Base-by-base conservation (phyloP, 2,329 filamentous ascomycete species). In the Sarocladium oryzae region DNA sequence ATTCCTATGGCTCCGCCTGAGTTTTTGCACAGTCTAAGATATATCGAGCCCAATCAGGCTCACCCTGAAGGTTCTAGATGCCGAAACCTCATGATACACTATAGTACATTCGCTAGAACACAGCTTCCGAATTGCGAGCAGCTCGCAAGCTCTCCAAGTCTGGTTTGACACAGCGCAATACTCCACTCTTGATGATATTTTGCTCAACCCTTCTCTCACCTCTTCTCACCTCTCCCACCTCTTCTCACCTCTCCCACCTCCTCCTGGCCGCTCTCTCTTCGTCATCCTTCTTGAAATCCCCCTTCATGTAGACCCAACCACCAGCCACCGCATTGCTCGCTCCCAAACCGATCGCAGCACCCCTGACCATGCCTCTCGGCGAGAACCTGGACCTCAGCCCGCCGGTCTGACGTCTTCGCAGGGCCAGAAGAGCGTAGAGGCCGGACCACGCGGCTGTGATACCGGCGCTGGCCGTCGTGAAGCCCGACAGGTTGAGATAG, bases 401-500 rank as follows among this genome's bases (percentile, higher is more conserved):
- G 9, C 33, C 43, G 2, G 63, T 55, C 57, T 71, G 70, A 18
- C 75, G 66, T 38, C 72, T 65, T 3, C 79, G 74, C 54, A 79
- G 63, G 1, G 79, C 77, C 48, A 82, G 66, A 33, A 82, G 65
- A 3, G 75, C 73, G 62, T 83, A 83, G 15, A 81, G 68, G 26
- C 78, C 79, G 40, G 75, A 79, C 67, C 76, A 77, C 15, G 79
- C 77, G 50, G 76, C 76, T 0, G 75, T 72, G 52, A 82, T 66
- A 49, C 77, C 79, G 2, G 78, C 79, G 52, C 72, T 72, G 60
- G 79, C 78, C 49, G 76, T 78, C 54, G 73, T 74, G 67, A 77
- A 81, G 53, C 79, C 79, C 18, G 78, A 76, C 6, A 83, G 72
- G 63, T 80, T 81, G 59, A 81, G 72, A 66, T 82, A 83, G 61